Conservation (phyloP, 306 rosid genomes). For the Prunus salicina region DNA sequence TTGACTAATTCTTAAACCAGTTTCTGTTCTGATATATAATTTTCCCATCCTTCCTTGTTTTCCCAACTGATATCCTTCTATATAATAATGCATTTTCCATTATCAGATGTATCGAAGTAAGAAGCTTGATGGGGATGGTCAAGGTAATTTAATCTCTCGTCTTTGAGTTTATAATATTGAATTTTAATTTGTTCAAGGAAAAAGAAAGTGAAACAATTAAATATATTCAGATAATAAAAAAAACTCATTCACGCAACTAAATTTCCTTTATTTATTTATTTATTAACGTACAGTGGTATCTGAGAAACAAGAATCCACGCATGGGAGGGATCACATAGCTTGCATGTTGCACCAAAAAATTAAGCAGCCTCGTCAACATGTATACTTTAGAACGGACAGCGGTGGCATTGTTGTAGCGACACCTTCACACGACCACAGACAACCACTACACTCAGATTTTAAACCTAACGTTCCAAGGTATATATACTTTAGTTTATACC, state of each 20-base stretch:
- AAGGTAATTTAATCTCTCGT: conserved; percentile 43
- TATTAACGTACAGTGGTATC: conserved; percentile 43
- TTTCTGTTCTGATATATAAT: background rate
- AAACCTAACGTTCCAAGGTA: background rate
- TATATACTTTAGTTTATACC: background rate
- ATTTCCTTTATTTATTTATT: background rate
- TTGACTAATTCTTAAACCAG: background rate
- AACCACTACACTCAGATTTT: background rate
- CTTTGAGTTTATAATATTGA: background rate
- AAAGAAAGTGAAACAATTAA: background rate
- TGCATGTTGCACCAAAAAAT: conserved; percentile 6
- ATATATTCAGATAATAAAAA: background rate
- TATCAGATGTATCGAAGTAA: conserved; percentile 89
- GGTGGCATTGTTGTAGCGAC: background rate
- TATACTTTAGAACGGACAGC: background rate
- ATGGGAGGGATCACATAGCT: conserved; percentile 46
- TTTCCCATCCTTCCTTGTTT: background rate
- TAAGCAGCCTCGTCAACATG: background rate
- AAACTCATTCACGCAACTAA: background rate
- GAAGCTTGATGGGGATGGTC: conserved; percentile 82
- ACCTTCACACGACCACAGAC: background rate
- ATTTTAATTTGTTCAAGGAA: background rate
- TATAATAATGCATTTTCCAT: background rate
- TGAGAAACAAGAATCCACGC: conserved; percentile 29
- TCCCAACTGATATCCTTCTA: background rate